Percentiles rank a stretch among this genome's conserved stretches.
phyloP scores from a whole-genome alignment of 2,329 filamentous ascomycete genomes.

The Neopestalotiopsis clavispora region DNA sequence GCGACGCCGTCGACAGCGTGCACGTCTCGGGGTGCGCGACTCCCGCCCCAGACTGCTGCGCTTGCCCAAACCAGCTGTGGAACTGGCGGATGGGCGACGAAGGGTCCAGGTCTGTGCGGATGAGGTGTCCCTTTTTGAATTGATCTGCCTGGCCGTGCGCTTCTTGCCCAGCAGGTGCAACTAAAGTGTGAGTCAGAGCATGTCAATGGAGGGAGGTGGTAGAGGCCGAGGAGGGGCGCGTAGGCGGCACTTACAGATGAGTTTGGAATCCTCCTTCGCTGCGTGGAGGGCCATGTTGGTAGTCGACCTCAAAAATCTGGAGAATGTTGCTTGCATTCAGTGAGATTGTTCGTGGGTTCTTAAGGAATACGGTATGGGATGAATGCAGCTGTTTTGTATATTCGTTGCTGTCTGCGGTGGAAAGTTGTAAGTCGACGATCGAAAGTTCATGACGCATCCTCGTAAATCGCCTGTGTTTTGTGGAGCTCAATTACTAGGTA shows the following conservation, averaged over 20 bases:
- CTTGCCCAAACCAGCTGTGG: constrained; percentile 83
- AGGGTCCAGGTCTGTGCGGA: constrained; percentile 62
- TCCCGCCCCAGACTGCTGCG: constrained; percentile 49
- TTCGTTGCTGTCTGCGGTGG: neutral
- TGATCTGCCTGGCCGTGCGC: constrained; percentile 72
- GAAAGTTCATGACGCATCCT: constrained; percentile 10
- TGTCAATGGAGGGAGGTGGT: constrained; percentile 7
- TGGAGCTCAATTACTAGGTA: neutral
- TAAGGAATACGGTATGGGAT: neutral
- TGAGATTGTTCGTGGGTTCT: neutral
- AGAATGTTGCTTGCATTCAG: constrained; percentile 19
- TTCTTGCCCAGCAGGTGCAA: constrained; percentile 67
- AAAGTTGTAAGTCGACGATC: neutral
- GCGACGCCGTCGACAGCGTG: constrained; percentile 80
- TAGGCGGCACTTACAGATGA: constrained; percentile 50
- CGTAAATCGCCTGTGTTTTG: neutral
- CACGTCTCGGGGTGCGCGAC: constrained; percentile 86
- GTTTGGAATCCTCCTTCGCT: constrained; percentile 45
- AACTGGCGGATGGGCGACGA: constrained; percentile 80
- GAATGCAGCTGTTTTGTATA: neutral
- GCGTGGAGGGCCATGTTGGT: constrained; percentile 51
- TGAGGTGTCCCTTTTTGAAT: constrained; percentile 70
- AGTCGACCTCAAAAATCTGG: constrained; percentile 20
- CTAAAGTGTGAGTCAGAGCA: constrained; percentile 39
- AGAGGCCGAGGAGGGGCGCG: neutral